Evolutionary conservation across 2,329 filamentous ascomycete genomes (phyloP).

Genomic region (Fusarium tuaranense): DNA sequence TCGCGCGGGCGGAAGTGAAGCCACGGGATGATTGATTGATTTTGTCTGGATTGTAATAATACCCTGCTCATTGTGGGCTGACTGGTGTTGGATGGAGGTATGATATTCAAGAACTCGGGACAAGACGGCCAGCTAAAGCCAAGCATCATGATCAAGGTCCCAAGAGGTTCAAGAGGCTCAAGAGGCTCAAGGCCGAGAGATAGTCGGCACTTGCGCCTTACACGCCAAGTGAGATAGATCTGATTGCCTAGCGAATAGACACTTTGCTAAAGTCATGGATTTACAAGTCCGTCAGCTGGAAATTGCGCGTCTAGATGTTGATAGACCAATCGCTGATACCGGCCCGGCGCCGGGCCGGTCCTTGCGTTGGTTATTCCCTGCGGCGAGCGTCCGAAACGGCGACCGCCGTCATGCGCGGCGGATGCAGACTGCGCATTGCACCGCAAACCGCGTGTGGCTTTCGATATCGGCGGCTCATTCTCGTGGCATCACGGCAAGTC

Average conservation of each 20-base stretch:
- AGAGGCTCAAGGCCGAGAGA: conserved; percentile 3
- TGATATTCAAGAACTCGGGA: neutral
- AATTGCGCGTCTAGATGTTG: conserved; percentile 2
- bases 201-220: conserved; percentile 15
- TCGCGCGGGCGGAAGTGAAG: conserved; percentile 29
- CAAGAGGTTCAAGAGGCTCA: neutral
- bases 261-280: conserved; percentile 12
- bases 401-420: conserved; percentile 28
- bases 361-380: conserved; percentile 11
- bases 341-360: conserved; percentile 43
- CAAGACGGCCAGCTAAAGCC: neutral
- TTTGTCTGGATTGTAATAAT: conserved; percentile 41
- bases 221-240: conserved; percentile 12
- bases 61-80: conserved; percentile 40
- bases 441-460: conserved; percentile 22
- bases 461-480: conserved; percentile 31
- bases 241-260: conserved; percentile 21
- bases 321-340: conserved; percentile 16
- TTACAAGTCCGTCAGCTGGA: conserved; percentile 2
- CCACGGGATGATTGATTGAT: conserved; percentile 22
- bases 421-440: conserved; percentile 3
- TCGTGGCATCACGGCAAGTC: conserved; percentile 24
- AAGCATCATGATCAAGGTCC: neutral
- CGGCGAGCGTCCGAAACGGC: conserved; percentile 28
- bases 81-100: conserved; percentile 29